Percentiles rank a stretch among this genome's conserved stretches.
These are phyloP conservation scores for Solanum boliviense DNA, from an alignment of 257 asterid genomes.

Conservation along the genomic window DNA sequence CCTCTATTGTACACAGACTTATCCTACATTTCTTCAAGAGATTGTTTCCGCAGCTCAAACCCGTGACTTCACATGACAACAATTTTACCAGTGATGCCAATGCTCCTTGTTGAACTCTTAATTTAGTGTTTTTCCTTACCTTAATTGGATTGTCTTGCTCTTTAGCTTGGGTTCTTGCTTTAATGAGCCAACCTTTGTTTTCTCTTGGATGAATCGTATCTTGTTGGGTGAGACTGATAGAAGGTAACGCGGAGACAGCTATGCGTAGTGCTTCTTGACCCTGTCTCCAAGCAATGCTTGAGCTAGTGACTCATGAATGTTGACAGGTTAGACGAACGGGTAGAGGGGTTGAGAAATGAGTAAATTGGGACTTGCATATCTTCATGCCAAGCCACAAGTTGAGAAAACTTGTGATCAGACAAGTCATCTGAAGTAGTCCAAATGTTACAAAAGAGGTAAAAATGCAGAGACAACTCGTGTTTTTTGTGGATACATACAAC, in stretches of 20 bases:
- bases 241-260: not conserved
- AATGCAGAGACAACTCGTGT: not conserved
- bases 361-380: not conserved
- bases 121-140: not conserved
- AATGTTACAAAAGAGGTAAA: not conserved
- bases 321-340: not conserved
- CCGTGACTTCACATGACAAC: not conserved
- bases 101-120: not conserved
- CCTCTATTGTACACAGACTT: rapidly evolving
- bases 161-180: not conserved
- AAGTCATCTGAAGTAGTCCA: not conserved
- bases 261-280: not conserved
- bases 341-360: not conserved
- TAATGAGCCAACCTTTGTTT: not conserved
- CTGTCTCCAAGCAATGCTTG: not conserved
- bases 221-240: not conserved
- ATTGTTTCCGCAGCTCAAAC: rapidly evolving
- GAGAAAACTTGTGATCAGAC: not conserved
- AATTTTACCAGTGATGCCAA: not conserved
- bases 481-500: not conserved
- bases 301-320: not conserved
- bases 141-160: not conserved
- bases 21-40: not conserved
- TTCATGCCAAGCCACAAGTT: not conserved
- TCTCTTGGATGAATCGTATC: not conserved